Evolutionary conservation across 257 asterid species (phyloP).

Genomic region (Ilex aquifolium): DNA sequence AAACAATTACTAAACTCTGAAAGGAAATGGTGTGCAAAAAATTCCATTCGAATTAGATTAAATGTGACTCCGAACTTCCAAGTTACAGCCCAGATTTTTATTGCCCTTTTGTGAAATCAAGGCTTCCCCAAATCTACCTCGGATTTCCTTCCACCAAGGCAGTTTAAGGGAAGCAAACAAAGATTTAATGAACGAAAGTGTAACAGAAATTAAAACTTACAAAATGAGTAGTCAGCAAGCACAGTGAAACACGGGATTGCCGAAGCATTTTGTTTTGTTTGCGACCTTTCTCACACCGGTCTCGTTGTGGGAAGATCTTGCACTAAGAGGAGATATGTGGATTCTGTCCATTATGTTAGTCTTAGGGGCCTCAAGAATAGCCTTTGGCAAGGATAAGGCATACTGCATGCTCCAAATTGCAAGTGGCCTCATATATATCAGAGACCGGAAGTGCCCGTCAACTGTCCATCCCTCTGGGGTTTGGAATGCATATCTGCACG

Average conservation of each 20-base stretch:
- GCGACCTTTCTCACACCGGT: conserved; percentile 48
- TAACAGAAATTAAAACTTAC: neutral
- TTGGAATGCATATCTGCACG: conserved; percentile 76
- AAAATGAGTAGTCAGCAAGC: conserved; percentile 35
- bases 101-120: too few relatives aligned
- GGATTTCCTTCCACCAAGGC: too few relatives aligned
- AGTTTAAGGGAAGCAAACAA: too few relatives aligned
- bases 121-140: too few relatives aligned
- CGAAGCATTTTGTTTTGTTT: conserved; percentile 52
- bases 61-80: too few relatives aligned
- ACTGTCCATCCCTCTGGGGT: conserved; percentile 95
- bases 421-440: conserved; percentile 91
- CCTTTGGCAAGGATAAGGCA: conserved; percentile 56
- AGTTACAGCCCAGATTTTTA: too few relatives aligned
- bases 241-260: conserved; percentile 62
- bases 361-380: conserved; percentile 49
- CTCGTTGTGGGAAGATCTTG: conserved; percentile 30
- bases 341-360: conserved; percentile 54
- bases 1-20: too few relatives aligned
- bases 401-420: conserved; percentile 96
- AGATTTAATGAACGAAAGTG: too few relatives aligned
- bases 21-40: too few relatives aligned
- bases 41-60: too few relatives aligned
- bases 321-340: conserved; percentile 16
- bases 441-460: conserved; percentile 92